Evolutionary conservation across 345 rosid species (phyloP), one percentile per base, ranked within the genome.

Genomic region (Conringia planisiliqua): DNA sequence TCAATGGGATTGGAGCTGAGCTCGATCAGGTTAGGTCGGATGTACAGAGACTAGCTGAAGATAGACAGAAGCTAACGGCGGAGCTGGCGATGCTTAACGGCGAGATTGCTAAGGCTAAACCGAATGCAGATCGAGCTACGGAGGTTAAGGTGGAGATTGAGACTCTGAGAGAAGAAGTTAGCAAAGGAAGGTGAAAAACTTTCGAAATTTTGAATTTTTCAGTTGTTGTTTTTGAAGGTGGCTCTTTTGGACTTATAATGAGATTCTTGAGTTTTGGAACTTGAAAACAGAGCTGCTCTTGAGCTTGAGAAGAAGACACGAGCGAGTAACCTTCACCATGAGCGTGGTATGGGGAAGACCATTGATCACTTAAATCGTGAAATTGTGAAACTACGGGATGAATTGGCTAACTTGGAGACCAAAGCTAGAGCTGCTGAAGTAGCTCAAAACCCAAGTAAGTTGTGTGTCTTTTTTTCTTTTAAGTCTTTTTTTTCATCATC

Each of bases 221-320:
- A 5, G 27, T 13, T 64, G 39, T 51, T 66, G 22, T 32, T 47
- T 22, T 14, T 57, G 18, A 20, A 44, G 56, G 20, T 68, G 62
- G 7, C 35, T 7, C 3, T 32, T 42, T 13, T 52, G 33, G 58
- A 64, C 26, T 12, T 11, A 3, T 43, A 47, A 16, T 52, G 43
- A 30, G 26, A 3, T 44, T 57, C 1, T 38, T 57, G 46, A 17
- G 36, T 32, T 43, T 71, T 54, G 35, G 7, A 3, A 2, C 26
- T 29, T 40, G 44, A 20, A 33, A 61, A 27, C 76, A 94, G 97
- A 74, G 81, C 87, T 71, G 96, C 96, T 44, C 72, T 91, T 74
- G 93, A 87, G 73, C 47, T 10, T 48, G 97, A 91, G 91, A 90
- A 87, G 87, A 88, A 83, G 88, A 85, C 87, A 3, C 74, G 64